phyloP scores from a whole-genome alignment of 2,329 filamentous ascomycete species.

The Ophiostoma angusticollis region DNA sequence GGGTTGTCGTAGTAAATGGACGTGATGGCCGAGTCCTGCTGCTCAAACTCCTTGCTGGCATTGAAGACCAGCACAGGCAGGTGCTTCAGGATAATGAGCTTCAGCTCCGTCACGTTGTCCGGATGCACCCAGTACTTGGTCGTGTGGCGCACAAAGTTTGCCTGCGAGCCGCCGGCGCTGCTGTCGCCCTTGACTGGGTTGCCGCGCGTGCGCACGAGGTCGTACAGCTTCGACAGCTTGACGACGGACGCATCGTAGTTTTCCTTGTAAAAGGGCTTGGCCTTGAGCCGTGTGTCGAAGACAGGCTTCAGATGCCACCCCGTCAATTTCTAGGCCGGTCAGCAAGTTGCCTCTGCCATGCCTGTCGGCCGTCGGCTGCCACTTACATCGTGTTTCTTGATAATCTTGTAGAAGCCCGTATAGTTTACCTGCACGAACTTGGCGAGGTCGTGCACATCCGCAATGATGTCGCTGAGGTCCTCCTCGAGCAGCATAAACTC shows the following conservation, averaged over 20 bases:
- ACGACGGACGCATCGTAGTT: constrained; percentile 96
- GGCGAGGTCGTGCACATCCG: constrained; percentile 92
- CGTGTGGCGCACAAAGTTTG: constrained; percentile 91
- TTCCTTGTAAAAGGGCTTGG: constrained; percentile 96
- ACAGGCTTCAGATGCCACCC: constrained; percentile 86
- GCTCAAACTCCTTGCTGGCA: constrained; percentile 87
- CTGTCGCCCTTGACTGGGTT: constrained; percentile 89
- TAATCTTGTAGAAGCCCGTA: constrained; percentile 98
- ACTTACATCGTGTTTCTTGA: constrained; percentile 95
- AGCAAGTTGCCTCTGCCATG: background rate
- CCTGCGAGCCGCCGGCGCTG: constrained; percentile 78
- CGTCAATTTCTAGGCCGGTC: constrained; percentile 63
- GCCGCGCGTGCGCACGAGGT: constrained; percentile 82
- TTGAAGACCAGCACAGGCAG: constrained; percentile 96
- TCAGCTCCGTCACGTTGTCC: constrained; percentile 95
- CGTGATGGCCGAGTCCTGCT: constrained; percentile 83
- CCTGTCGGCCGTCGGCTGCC: no score
- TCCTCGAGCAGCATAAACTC: constrained; percentile 91
- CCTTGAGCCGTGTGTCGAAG: constrained; percentile 89
- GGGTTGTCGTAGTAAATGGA: constrained; percentile 98
- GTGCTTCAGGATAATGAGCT: constrained; percentile 96
- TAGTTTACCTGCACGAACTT: constrained; percentile 99
- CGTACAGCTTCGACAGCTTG: constrained; percentile 88
- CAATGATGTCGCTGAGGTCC: constrained; percentile 93
- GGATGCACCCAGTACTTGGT: constrained; percentile 99